Evolutionary conservation across 2,329 filamentous ascomycete genomes (phyloP).

Genomic region (Aschersonia sp.): DNA sequence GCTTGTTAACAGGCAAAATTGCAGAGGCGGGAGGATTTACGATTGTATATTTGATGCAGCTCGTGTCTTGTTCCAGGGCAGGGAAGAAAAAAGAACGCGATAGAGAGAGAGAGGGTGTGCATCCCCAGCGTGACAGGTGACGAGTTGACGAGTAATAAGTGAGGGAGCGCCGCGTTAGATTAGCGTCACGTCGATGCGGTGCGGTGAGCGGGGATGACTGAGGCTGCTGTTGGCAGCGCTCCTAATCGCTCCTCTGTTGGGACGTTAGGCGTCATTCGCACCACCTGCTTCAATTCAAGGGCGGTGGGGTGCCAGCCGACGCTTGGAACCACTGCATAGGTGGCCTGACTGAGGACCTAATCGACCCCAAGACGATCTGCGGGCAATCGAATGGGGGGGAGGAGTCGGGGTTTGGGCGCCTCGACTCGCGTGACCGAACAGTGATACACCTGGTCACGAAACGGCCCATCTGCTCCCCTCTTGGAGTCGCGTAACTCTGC

Average conservation of each 20-base stretch:
- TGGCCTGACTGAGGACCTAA: neutral
- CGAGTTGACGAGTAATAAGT: neutral
- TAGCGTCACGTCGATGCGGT: neutral
- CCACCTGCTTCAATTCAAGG: too few relatives aligned
- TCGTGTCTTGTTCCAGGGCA: too few relatives aligned
- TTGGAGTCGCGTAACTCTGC: too few relatives aligned
- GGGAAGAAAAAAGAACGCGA: too few relatives aligned
- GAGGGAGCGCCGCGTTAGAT: neutral
- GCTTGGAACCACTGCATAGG: neutral
- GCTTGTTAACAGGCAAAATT: neutral
- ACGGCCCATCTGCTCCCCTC: too few relatives aligned
- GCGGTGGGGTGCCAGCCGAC: neutral
- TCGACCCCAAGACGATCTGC: neutral
- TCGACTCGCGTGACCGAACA: neutral
- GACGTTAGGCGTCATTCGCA: too few relatives aligned
- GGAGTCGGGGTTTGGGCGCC: neutral
- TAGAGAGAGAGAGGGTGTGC: too few relatives aligned
- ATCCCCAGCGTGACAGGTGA: neutral
- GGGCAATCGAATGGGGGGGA: neutral
- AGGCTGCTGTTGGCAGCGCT: neutral
- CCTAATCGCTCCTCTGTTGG: too few relatives aligned
- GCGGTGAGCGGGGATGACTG: neutral
- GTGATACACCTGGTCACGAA: neutral
- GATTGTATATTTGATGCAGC: too few relatives aligned
- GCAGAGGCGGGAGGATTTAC: neutral